Evolutionary conservation across 2,329 filamentous ascomycete genomes (phyloP), one percentile per base, ranked within the genome.

Genomic region (Neofusicoccum umdonicola): DNA sequence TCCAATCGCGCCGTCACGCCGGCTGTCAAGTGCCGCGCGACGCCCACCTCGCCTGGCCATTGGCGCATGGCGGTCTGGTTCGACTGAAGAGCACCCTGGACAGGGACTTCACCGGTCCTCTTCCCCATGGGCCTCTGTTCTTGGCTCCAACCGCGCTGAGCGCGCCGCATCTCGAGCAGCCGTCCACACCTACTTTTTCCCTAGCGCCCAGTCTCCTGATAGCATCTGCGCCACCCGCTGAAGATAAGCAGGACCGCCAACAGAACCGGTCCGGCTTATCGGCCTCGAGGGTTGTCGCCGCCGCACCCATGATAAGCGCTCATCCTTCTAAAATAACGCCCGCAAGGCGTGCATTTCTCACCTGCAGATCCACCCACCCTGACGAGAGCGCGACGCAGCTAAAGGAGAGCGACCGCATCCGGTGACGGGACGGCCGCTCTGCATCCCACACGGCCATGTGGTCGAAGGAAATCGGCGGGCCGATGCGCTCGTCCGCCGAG

Each of bases 1-100:
- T 47, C 56, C 56, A 60, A 60, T 60, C 42, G 56, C 39, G 52
- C 52, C 15, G 39, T 17, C 51, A 17, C 19, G 9, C 39, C 52
- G 19, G n/a, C 17, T n/a, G 11, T 22, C 7, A 41, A n/a, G 22
- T 15, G 54, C 39, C 54, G n/a, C 34, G 3, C 27, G 41, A 47
- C 42, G 41, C 56, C 54, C 54, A 34, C 39, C 22, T 17, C 35
- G 19, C 51, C 35, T 42, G 11, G 37, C 6, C 17, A 42, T 34
- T n/a, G 52, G 35, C 54, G 39, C 41, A 44, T 60, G 42, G 56
- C 56, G 56, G 56, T 60, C 56, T 60, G 42, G 41, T 60, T 51
- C 3, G n/a, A 35, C 7, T 19, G 22, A 6, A 44, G 19, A n/a
- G 6, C 2, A 22, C 31, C 56, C 22, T 47, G 15, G 27, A 34